Percentiles rank a stretch among this genome's conserved stretches.
phyloP scores from a whole-genome alignment of 441 rosid genomes.

The Pelargonium cotyledonis region DNA sequence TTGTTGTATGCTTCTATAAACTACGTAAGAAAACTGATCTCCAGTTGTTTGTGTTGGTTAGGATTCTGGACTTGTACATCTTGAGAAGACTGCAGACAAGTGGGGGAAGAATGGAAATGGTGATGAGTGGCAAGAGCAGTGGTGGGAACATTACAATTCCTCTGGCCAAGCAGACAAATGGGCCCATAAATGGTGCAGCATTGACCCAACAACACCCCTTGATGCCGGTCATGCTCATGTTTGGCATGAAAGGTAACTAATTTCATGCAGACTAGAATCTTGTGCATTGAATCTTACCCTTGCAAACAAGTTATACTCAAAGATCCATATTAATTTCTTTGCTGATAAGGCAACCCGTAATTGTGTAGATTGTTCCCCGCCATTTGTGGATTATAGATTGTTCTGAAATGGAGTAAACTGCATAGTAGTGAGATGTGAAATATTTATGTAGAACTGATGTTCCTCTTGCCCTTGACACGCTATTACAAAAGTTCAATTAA shows the following conservation, averaged over 20 bases:
- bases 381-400: not conserved
- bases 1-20: not conserved
- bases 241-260: constrained; percentile 87
- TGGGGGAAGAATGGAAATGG: constrained; percentile 88
- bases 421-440: not conserved
- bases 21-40: not conserved
- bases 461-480: not conserved
- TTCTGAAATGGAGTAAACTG: not conserved
- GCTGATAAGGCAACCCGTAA: not conserved
- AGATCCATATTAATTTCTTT: not conserved
- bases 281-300: not conserved
- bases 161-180: constrained; percentile 84
- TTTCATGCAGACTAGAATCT: not conserved
- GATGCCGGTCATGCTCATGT: constrained; percentile 92
- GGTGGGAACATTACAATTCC: constrained; percentile 92
- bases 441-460: not conserved
- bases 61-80: constrained; percentile 62
- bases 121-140: constrained; percentile 89
- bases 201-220: constrained; percentile 68
- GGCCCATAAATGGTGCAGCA: constrained; percentile 96
- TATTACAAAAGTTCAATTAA: too few relatives aligned
- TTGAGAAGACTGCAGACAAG: constrained; percentile 86
- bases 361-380: not conserved
- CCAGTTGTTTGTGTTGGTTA: constrained; percentile 23
- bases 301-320: not conserved